Evolutionary conservation across 2,329 filamentous ascomycete species (phyloP), one percentile per base, ranked within the genome.

Genomic region (Botrytis hyacinthi): DNA sequence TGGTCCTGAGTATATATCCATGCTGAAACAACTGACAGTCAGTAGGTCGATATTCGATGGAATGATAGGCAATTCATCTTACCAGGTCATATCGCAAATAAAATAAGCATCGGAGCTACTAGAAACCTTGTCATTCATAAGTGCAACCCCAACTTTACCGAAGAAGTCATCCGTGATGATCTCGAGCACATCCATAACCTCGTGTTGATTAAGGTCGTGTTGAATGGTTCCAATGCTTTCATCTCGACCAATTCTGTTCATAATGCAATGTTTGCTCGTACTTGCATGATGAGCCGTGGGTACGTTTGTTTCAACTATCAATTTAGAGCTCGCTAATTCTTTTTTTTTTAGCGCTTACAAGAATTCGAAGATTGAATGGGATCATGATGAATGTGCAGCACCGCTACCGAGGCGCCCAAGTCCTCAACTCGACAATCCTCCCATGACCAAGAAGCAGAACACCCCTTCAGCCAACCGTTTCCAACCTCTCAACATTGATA

Each of bases 181-280:
- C 85, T 96, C 54, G 91, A 94, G 37, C 93, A 97, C 80, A 95
- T 97, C 74, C 90, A 95, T 83, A 93, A 93, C 75, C 85, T 97
- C 1, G 84, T 91, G 35, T 87, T 97, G 18, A 85, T 96, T 78
- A 87, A 87, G 61, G 83, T 96, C 62, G 82, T 83, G 12, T 91
- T 92, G 80, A 81, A 83, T 4, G 84, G 85, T 29, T 85, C 85
- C 6, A 88, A 90, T 80, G 91, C 88, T 74, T 88, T 88, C 80
- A 89, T 97, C 76, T 90, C 88, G 72, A 93, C 91, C 12, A 97
- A 95, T 81, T 94, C 93, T 0, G 87, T 97, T 16, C 87, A 91
- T 78, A 91, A 92, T 75, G 92, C 93, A 18, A 86, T 93, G 70
- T 93, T 91, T 81, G 93, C 93, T 14, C 88, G 89, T 29, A 92